Percentiles rank a stretch among this genome's conserved stretches.
These are phyloP conservation scores for Phycomyces blakesleeanus DNA, from an alignment of 192 early-diverging fungal genomes.

Conservation along the genomic window DNA sequence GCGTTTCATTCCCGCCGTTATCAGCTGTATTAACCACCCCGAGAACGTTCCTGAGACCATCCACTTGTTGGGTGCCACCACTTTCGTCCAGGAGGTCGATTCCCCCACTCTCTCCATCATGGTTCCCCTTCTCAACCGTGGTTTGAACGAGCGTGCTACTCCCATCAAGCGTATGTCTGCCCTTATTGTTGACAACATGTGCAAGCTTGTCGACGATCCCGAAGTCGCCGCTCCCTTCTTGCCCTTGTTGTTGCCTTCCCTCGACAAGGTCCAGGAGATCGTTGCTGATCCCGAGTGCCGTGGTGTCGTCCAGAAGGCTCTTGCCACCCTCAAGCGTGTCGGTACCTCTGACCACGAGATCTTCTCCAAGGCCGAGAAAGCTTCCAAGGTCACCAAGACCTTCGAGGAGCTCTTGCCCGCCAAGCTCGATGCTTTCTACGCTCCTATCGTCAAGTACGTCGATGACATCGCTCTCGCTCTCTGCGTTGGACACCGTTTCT, in stretches of 20 bases:
- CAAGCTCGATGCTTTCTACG: conserved; percentile 46
- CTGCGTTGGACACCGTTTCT: conserved; percentile 60
- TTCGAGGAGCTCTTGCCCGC: conserved; percentile 52
- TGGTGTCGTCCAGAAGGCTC: conserved; percentile 62
- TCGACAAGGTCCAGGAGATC: conserved; percentile 73
- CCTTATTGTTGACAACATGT: conserved; percentile 90
- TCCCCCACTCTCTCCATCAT: conserved; percentile 77
- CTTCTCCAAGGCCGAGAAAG: conserved; percentile 48
- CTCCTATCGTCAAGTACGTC: conserved; percentile 53
- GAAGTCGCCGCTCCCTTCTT: conserved; percentile 77
- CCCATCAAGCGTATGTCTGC: conserved; percentile 70
- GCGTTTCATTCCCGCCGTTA: conserved; percentile 70
- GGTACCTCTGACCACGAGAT: conserved; percentile 54
- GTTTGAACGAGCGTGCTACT: conserved; percentile 64
- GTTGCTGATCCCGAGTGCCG: conserved; percentile 77
- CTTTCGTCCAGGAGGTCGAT: conserved; percentile 75
- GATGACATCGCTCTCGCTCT: conserved; percentile 56
- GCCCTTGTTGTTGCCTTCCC: conserved; percentile 70
- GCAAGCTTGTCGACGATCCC: conserved; percentile 82
- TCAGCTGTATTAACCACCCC: conserved; percentile 71
- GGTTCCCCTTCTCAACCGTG: conserved; percentile 72
- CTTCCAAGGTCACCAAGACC: conserved; percentile 41
- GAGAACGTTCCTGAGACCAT: conserved; percentile 76
- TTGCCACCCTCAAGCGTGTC: conserved; percentile 64
- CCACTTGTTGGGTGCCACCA: conserved; percentile 74